Conservation (phyloP, 306 rosid species). For the Fagus sylvatica region DNA sequence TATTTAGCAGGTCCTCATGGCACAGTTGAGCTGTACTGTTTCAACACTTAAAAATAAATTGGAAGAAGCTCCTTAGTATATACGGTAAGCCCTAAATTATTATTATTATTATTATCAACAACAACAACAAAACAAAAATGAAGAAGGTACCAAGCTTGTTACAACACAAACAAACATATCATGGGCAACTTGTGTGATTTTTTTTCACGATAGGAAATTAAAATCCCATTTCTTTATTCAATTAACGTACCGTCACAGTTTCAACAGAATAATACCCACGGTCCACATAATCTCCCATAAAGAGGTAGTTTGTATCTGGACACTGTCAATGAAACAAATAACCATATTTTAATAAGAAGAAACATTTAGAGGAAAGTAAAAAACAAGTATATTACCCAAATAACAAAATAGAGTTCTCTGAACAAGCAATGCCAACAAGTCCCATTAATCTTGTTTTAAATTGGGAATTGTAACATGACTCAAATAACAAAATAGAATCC, state of each 20-base stretch:
- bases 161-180: background rate
- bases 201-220: background rate
- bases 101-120: background rate
- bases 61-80: background rate
- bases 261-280: conserved; percentile 99
- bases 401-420: background rate
- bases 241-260: conserved; percentile 83
- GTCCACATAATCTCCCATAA: conserved; percentile 99
- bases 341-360: conserved; percentile 8
- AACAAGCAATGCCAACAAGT: too few relatives aligned
- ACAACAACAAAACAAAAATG: background rate
- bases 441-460: too few relatives aligned
- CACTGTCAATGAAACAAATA: conserved; percentile 60
- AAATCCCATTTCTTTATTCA: conserved; percentile 2
- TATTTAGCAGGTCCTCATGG: conserved; percentile 3
- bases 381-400: background rate
- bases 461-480: too few relatives aligned
- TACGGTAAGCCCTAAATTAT: background rate
- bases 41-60: conserved; percentile 3
- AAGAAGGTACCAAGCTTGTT: background rate
- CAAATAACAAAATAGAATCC: too few relatives aligned
- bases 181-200: background rate
- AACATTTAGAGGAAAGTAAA: background rate
- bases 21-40: background rate
- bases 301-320: conserved; percentile 96